Evolutionary conservation across 495 filamentous ascomycete species (phyloP).

Genomic region (Penicillium atrosanguineum): DNA sequence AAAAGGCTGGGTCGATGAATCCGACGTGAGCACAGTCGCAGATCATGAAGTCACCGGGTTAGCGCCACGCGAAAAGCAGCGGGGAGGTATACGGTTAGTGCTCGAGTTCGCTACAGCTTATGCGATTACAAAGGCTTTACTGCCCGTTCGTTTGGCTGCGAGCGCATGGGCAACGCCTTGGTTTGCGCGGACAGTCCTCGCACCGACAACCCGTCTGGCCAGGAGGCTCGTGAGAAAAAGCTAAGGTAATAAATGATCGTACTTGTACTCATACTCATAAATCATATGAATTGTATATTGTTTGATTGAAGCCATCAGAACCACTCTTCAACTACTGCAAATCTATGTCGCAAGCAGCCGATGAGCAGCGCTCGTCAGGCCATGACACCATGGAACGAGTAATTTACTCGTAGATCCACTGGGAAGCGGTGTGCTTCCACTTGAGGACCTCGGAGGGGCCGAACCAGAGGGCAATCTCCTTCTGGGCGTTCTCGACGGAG

Average conservation of each 20-base stretch:
- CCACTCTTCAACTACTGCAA: conserved; percentile 20
- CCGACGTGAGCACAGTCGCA: conserved; percentile 31
- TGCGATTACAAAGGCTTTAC: conserved; percentile 77
- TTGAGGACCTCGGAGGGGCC: conserved; percentile 71
- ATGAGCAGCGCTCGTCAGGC: conserved; percentile 17
- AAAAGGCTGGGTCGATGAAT: conserved; percentile 61
- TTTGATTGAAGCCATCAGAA: conserved; percentile 28
- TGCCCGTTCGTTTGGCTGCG: conserved; percentile 69
- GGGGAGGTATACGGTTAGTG: conserved; percentile 51
- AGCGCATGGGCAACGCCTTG: conserved; percentile 92
- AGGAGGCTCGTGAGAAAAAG: conserved; percentile 39
- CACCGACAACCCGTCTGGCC: conserved; percentile 39
- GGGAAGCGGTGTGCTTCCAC: conserved; percentile 75
- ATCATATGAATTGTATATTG: conserved; percentile 22
- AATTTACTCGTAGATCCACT: conserved; percentile 91
- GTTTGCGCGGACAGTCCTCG: conserved; percentile 73
- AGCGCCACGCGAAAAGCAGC: conserved; percentile 9
- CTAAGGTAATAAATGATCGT: conserved; percentile 6
- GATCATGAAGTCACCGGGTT: conserved; percentile 22
- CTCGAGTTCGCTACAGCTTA: conserved; percentile 81
- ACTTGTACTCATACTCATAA: conserved; percentile 7
- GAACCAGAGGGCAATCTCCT: conserved; percentile 99
- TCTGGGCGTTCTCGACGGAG: conserved; percentile 96
- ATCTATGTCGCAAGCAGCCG: conserved; percentile 18
- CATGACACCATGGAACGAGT: conserved; percentile 20